Evolutionary conservation across 257 asterid genomes (phyloP), one percentile per base, ranked within the genome.

Genomic region (Rhazya stricta): DNA sequence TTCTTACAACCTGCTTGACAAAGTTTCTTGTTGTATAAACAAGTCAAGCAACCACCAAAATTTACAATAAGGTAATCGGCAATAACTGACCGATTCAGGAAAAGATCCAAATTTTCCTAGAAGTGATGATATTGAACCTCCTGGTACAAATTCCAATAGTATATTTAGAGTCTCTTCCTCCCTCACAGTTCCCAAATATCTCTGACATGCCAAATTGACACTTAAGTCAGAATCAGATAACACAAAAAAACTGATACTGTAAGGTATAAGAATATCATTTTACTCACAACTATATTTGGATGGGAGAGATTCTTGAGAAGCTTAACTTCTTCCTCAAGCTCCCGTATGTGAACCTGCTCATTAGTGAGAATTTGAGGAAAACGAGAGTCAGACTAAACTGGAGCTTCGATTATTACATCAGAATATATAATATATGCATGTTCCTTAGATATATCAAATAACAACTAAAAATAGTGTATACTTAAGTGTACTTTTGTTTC

Each of bases 261-360:
- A 67, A 45, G 6, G 13, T 18, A 68, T 18, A 16, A 27, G 12
- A 27, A 27, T 29, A 60, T 50, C 37, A 27, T n/a, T n/a, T 29
- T 19, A 78, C 82, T 81, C 67, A 81, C 85, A 71, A 81, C 85
- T 43, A 81, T 81, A 67, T 81, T 81, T 8, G 78, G 75, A 75
- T 81, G 85, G 19, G 85, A 81, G 48, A 81, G 85, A 78, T 81
- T 75, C 80, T 71, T 72, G 45, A 81, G 80, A 36, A 81, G 80
- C 76, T 81, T 78, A 29, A 81, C 85, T 78, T 81, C 85, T 71
- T 81, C 82, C 76, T 81, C 85, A 48, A 81, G 82, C 78, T 81
- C 85, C 72, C 27, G 62, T 65, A 81, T 32, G 54, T 81, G 78
- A n/a, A 76, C 69, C 85, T 81, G 42, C 60, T 30, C 45, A 77